phyloP scores from a whole-genome alignment of 2,329 filamentous ascomycete genomes.

The Periglandula ipomoeae region DNA sequence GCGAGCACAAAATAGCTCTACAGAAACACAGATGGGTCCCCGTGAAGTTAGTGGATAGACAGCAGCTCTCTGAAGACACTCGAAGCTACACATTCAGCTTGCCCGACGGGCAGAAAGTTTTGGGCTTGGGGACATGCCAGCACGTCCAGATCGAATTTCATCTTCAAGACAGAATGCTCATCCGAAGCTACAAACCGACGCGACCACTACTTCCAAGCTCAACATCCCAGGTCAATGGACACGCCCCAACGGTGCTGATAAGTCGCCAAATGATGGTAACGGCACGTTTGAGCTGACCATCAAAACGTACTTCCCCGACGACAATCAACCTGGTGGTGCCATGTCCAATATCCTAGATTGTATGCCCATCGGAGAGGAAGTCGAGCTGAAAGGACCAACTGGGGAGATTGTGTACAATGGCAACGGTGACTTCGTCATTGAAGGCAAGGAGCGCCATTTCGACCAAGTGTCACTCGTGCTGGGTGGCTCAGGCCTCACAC shows the following conservation, averaged over 20 bases:
- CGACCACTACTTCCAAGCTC: constrained; percentile 28
- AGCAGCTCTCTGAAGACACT: constrained; percentile 30
- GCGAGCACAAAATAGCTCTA: constrained; percentile 22
- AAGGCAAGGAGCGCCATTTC: constrained; percentile 30
- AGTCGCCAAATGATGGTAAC: constrained; percentile 20
- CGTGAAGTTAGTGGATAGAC: constrained; percentile 28
- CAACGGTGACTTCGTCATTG: constrained; percentile 35
- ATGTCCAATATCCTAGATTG: constrained; percentile 44
- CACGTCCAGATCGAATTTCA: constrained; percentile 46
- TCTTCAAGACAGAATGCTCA: constrained; percentile 38
- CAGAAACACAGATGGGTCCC: constrained; percentile 37
- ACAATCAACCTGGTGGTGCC: constrained; percentile 40
- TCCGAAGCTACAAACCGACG: constrained; percentile 41
- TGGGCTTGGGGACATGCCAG: constrained; percentile 41
- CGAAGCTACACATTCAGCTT: constrained; percentile 35
- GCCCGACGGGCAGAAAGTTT: constrained; percentile 26
- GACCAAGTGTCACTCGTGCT: constrained; percentile 37
- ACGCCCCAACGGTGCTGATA: neutral
- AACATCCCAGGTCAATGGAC: neutral
- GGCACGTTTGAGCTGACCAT: constrained; percentile 39
- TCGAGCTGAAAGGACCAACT: constrained; percentile 42
- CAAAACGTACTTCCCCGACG: constrained; percentile 41
- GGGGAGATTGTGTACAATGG: constrained; percentile 41
- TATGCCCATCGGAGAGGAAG: constrained; percentile 35
- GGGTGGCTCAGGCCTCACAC: constrained; percentile 43